These are phyloP conservation scores for Tuber borchii DNA, from an alignment of 495 filamentous ascomycete genomes.

Conservation along the genomic window DNA sequence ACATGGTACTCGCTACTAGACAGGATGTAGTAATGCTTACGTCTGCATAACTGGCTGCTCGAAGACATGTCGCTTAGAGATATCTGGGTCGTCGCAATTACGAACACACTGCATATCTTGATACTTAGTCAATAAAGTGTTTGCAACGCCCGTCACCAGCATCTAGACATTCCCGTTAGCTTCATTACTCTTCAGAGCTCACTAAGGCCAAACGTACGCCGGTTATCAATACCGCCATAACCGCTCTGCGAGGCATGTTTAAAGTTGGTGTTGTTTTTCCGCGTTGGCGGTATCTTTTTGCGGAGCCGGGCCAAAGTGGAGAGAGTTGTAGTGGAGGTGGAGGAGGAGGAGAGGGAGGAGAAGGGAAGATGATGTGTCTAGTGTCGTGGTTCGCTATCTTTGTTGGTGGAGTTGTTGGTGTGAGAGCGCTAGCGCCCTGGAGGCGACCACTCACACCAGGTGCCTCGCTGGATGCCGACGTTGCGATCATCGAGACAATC, in stretches of 20 bases:
- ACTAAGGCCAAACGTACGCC: conserved; percentile 22
- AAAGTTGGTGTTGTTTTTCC: background rate
- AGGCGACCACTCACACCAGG: background rate
- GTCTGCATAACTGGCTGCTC: conserved; percentile 97
- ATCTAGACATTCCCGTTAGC: conserved; percentile 24
- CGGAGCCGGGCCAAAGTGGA: background rate
- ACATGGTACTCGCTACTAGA: background rate
- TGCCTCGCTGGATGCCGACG: background rate
- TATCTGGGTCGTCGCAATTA: conserved; percentile 72
- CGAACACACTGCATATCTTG: conserved; percentile 98
- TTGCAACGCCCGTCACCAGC: conserved; percentile 75
- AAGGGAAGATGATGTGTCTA: background rate
- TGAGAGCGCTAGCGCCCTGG: background rate
- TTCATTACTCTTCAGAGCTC: background rate
- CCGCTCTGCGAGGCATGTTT: conserved; percentile 28
- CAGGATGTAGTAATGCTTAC: conserved; percentile 43
- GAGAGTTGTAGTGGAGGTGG: background rate
- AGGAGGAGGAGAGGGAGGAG: background rate
- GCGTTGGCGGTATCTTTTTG: background rate
- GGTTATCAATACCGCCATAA: conserved; percentile 28
- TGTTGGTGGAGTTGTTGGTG: background rate
- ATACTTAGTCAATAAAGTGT: conserved; percentile 93
- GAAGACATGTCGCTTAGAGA: conserved; percentile 62
- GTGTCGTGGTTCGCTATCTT: background rate
- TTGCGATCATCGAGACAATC: background rate